phyloP scores from a whole-genome alignment of 2,329 filamentous ascomycete genomes.

The Cladophialophora immunda region DNA sequence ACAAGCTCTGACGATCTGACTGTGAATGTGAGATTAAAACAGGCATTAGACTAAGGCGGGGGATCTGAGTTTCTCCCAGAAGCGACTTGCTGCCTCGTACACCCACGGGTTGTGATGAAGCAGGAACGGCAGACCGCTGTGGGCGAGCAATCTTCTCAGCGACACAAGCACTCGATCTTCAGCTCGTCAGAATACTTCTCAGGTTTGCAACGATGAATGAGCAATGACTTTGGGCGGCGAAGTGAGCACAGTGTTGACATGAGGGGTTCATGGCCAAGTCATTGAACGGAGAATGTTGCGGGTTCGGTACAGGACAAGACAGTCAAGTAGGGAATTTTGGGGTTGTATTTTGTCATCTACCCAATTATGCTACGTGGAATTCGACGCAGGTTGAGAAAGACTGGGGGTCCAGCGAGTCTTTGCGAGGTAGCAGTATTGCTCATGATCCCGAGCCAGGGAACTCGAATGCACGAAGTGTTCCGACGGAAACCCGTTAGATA shows the following conservation, averaged over 20 bases:
- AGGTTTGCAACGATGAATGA: constrained; percentile 4
- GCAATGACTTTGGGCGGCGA: not conserved
- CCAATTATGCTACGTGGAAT: not conserved
- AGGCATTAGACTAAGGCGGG: not conserved
- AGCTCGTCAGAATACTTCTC: not conserved
- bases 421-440: not conserved
- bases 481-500: not conserved
- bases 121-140: not conserved
- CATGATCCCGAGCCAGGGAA: not conserved
- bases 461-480: not conserved
- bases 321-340: not conserved
- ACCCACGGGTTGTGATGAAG: not conserved
- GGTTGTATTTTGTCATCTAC: constrained; percentile 1
- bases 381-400: not conserved
- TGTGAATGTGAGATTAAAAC: not conserved
- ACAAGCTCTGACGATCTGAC: not conserved
- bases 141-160: not conserved
- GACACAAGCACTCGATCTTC: not conserved
- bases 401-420: not conserved
- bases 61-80: not conserved
- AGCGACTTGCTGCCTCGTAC: not conserved
- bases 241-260: constrained; percentile 4
- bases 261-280: not conserved
- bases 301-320: not conserved
- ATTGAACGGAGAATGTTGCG: not conserved